Percentiles rank a stretch among this genome's conserved stretches.
phyloP scores from a whole-genome alignment of 495 filamentous ascomycete species.

The Penicillium cinerascens region DNA sequence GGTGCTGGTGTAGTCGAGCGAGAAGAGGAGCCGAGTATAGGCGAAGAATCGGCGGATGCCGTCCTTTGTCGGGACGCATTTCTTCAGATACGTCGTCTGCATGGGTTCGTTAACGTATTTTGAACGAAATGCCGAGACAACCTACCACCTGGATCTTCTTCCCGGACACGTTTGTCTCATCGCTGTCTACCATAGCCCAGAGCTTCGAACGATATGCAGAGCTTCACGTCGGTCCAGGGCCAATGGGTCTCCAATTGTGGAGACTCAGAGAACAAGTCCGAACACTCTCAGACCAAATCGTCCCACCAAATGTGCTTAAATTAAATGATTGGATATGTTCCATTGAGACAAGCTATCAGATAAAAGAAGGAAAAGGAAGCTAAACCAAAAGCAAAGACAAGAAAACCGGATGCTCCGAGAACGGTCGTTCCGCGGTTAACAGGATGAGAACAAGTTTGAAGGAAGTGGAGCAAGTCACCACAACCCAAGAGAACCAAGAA shows the following conservation, averaged over 20 bases:
- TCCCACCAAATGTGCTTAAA: no score
- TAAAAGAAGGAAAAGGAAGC: not conserved
- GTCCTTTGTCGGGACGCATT: slow-evolving; percentile 18
- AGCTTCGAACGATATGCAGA: not conserved
- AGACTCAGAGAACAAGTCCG: no score
- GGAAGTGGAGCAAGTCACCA: not conserved
- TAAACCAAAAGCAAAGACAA: not conserved
- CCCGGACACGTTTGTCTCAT: not conserved
- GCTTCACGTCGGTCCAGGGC: not conserved
- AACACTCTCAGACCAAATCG: no score
- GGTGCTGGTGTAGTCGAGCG: slow-evolving; percentile 28
- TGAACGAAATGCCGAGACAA: not conserved
- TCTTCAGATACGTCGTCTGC: slow-evolving; percentile 8
- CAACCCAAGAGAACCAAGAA: not conserved
- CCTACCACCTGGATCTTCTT: not conserved
- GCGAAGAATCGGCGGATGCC: slow-evolving; percentile 18
- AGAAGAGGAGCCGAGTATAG: slow-evolving; percentile 29
- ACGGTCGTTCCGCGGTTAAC: not conserved
- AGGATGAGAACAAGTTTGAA: not conserved
- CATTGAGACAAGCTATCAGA: no score
- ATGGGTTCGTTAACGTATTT: not conserved
- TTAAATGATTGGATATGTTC: no score
- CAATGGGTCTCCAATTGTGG: not conserved
- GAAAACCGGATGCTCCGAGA: not conserved
- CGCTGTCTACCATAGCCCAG: not conserved